Conservation (phyloP, 2,329 filamentous ascomycete genomes). For the Neocucurbitaria cava region DNA sequence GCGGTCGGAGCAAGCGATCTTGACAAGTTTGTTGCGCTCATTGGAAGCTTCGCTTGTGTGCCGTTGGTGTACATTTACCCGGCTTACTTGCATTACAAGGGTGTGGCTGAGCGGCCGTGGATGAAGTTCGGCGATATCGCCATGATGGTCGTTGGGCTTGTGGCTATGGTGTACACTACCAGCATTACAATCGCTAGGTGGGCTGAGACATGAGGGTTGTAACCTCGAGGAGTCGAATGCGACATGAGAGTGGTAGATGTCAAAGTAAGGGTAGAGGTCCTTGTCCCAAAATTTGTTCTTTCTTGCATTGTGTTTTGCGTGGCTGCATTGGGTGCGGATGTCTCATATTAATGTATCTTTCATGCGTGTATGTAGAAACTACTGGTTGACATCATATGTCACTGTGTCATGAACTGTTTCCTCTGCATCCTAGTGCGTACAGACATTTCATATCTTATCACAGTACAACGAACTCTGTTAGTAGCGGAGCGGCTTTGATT, state of each 20-base stretch:
- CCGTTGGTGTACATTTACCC: constrained; percentile 81
- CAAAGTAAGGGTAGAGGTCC: not conserved
- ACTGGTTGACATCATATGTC: not conserved
- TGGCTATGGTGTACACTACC: constrained; percentile 77
- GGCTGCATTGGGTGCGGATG: not conserved
- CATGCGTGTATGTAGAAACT: not conserved
- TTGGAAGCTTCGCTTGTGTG: constrained; percentile 76
- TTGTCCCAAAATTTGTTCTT: not conserved
- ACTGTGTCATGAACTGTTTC: too few species aligned
- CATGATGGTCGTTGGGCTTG: constrained; percentile 70
- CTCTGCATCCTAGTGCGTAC: too few species aligned
- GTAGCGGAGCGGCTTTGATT: too few species aligned
- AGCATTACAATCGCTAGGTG: constrained; percentile 62
- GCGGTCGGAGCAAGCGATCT: constrained; percentile 71
- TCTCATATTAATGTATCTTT: not conserved
- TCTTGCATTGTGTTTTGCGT: not conserved
- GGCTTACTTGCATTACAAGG: constrained; percentile 72
- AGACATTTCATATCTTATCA: too few species aligned
- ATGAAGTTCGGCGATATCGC: constrained; percentile 66
- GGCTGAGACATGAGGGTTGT: constrained; percentile 30
- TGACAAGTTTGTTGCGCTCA: constrained; percentile 77
- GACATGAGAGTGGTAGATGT: too few species aligned
- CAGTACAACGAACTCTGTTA: too few species aligned
- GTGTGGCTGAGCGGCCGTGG: constrained; percentile 64
- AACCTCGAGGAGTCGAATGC: too few species aligned